Evolutionary conservation across 768 basidiomycete species (phyloP), one percentile per base, ranked within the genome.

Genomic region (Filobasidium wieringae): DNA sequence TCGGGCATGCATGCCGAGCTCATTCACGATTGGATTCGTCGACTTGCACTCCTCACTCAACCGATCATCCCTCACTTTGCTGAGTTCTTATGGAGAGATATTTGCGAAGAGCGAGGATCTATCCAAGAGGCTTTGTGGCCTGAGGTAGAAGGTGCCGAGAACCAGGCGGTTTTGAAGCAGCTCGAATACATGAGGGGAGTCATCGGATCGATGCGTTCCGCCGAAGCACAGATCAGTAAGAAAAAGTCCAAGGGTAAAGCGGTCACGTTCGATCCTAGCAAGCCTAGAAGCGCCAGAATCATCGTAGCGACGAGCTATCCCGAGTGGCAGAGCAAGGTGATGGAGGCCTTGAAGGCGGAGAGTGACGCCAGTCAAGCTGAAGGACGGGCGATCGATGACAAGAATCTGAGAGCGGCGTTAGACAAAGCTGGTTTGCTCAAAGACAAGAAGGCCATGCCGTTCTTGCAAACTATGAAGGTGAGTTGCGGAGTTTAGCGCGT

Each of bases 401-500:
- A 76, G 34, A 84, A 83, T 72, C 81, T 92, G 51, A 80, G 84
- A 71, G 77, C 82, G 66, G 64, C 80, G 63, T 71, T 97, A 71
- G 79, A 79, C 8, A 78, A 81, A 69, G 79, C 78, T 22, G 90
- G 88, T 4, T 70, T 96, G 71, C 84, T 91, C 76, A 96, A 95
- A 80, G 90, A 97, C 76, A 97, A 97, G 78, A 82, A 84, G 40
- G 80, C 80, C 39, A 97, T 96, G 93, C 92, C 92, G 6, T 96
- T 93, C 76, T 82, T 91, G 45, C 87, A 93, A 59, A 76, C 79
- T 30, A 87, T 96, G 83, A 92, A 95, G 84, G 93, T 91, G 53
- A 34, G 78, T 67, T 19, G 4, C 19, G 19, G 37, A 47, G 39
- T 56, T 19, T 22, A 45, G 14, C 49, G 12, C 31, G n/a, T 3